Percentiles rank a stretch among this genome's conserved stretches.
Conservation (phyloP, 495 filamentous ascomycete species). For the Cercophora sp. region DNA sequence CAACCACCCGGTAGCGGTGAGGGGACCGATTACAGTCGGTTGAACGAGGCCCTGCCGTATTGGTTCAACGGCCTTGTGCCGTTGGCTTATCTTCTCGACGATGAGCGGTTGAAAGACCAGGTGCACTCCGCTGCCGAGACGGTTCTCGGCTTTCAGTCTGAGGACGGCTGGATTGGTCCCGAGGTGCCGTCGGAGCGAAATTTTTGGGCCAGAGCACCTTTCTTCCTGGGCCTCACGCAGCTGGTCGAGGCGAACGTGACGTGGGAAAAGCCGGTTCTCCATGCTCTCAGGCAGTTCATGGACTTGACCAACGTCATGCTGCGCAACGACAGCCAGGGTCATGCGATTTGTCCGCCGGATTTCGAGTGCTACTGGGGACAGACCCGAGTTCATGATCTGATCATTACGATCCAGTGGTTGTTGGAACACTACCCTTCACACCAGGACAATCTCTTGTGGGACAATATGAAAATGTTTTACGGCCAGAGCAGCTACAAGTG, state of each 20-base stretch:
- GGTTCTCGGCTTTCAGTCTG: constrained; percentile 49
- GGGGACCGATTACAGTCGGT: constrained; percentile 55
- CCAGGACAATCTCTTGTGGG: constrained; percentile 27
- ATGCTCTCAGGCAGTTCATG: constrained; percentile 35
- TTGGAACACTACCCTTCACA: constrained; percentile 39
- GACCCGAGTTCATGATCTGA: constrained; percentile 27
- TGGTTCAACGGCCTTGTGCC: constrained; percentile 67
- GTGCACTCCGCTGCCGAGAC: constrained; percentile 45
- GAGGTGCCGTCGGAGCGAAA: constrained; percentile 45
- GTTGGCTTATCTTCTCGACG: constrained; percentile 53
- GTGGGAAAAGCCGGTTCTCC: constrained; percentile 32
- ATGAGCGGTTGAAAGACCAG: constrained; percentile 51
- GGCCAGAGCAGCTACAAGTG: constrained; percentile 19
- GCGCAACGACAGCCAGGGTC: constrained; percentile 22
- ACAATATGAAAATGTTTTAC: constrained; percentile 30
- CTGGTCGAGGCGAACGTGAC: constrained; percentile 47
- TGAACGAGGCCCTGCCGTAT: constrained; percentile 61
- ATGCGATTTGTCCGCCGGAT: constrained; percentile 10
- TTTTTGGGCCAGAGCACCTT: constrained; percentile 51
- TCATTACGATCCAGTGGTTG: constrained; percentile 46
- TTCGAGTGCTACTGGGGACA: constrained; percentile 24
- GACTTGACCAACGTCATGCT: constrained; percentile 41
- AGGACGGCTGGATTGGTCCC: constrained; percentile 61
- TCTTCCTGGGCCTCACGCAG: constrained; percentile 39
- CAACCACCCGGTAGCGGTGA: constrained; percentile 25